These are phyloP conservation scores for Eurotiales sp. DNA, from an alignment of 2,329 filamentous ascomycete genomes.

Conservation along the genomic window DNA sequence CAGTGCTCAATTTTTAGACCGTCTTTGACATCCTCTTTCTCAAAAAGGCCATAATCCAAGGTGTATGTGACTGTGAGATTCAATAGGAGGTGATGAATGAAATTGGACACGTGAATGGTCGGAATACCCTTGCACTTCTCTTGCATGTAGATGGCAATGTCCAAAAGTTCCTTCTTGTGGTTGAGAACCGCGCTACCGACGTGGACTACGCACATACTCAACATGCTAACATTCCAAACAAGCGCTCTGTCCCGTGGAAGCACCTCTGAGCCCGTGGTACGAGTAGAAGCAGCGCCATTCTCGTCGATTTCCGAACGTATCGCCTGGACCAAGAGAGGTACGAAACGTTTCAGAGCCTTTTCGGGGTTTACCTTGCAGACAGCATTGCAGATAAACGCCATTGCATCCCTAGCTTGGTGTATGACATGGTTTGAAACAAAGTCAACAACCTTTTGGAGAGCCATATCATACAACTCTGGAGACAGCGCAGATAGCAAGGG, in stretches of 20 bases:
- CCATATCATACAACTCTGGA: slow-evolving; percentile 87
- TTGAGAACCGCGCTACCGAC: slow-evolving; percentile 85
- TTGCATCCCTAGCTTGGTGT: slow-evolving; percentile 92
- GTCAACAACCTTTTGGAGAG: slow-evolving; percentile 83
- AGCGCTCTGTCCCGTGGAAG: slow-evolving; percentile 86
- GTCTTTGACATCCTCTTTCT: slow-evolving; percentile 66
- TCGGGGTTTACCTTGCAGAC: slow-evolving; percentile 93
- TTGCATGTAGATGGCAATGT: slow-evolving; percentile 94
- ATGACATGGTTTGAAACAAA: slow-evolving; percentile 95
- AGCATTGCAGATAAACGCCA: slow-evolving; percentile 97
- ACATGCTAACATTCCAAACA: slow-evolving; percentile 94
- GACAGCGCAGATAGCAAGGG: slow-evolving; percentile 88
- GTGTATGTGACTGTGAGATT: slow-evolving; percentile 95
- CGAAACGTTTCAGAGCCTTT: slow-evolving; percentile 84
- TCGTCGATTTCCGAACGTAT: slow-evolving; percentile 97
- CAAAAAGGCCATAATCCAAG: slow-evolving; percentile 82
- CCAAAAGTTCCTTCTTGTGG: slow-evolving; percentile 83
- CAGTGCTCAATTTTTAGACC: slow-evolving; percentile 77
- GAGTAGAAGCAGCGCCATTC: slow-evolving; percentile 90
- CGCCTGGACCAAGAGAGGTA: slow-evolving; percentile 84
- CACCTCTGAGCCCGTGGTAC: slow-evolving; percentile 90
- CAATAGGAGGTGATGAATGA: slow-evolving; percentile 90
- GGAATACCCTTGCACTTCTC: slow-evolving; percentile 89
- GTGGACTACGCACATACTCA: slow-evolving; percentile 97
- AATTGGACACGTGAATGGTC: slow-evolving; percentile 95